phyloP scores from a whole-genome alignment of 345 rosid species.

The Eucalyptus melliodora region DNA sequence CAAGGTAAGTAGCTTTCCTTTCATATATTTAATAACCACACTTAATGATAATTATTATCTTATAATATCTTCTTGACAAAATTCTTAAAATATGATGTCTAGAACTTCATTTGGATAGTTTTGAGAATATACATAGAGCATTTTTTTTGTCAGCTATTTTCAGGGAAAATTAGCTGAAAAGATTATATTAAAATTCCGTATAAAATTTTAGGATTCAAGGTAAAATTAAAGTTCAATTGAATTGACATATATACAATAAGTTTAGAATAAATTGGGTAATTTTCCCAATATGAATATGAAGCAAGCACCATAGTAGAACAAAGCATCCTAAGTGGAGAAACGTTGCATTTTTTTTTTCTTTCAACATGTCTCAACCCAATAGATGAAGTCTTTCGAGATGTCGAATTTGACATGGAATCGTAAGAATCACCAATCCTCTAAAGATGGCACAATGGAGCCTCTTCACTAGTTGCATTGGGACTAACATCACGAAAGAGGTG shows the following conservation, averaged over 20 bases:
- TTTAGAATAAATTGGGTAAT: rapidly evolving
- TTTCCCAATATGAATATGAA: no score
- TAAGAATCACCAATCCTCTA: no score
- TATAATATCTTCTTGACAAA: not conserved
- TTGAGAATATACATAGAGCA: not conserved
- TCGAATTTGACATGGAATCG: no score
- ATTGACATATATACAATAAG: no score
- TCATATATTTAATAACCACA: not conserved
- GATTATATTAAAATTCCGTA: rapidly evolving
- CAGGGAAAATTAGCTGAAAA: rapidly evolving
- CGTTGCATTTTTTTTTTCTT: no score
- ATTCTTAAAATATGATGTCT: no score
- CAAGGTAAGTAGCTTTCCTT: not conserved
- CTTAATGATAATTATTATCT: not conserved
- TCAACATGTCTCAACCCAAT: no score
- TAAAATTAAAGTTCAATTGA: no score
- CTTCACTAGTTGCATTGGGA: not conserved
- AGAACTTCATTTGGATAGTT: no score
- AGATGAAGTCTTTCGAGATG: no score
- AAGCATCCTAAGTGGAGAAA: no score
- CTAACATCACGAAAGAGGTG: not conserved
- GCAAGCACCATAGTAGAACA: no score
- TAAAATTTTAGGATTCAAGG: not conserved
- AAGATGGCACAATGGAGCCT: not conserved
- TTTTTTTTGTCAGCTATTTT: not conserved